Evolutionary conservation across 306 rosid species (phyloP), one percentile per base, ranked within the genome.

Genomic region (Trichosanthes cucumerina): DNA sequence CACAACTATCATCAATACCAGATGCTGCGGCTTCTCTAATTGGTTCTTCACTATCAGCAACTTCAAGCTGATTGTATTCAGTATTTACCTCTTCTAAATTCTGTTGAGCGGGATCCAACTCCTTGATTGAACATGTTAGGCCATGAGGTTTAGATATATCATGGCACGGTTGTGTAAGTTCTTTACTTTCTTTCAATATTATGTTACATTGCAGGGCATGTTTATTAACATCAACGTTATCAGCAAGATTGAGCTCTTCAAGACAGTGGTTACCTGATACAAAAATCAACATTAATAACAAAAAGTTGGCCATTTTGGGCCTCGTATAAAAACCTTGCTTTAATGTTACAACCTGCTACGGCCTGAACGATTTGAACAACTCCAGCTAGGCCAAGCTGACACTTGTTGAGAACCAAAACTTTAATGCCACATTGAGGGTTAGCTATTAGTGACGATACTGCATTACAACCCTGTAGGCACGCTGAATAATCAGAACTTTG

Each of bases 1-100:
- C 88, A 87, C 89, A 84, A 74, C 89, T 88, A 84, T 86, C 90
- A 5, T 88, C 90, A 11, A 82, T 53, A 83, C 89, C 95, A 26
- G 90, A 86, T 73, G 87, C 85, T 43, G 86, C 86, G 81, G 82
- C 89, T 31, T 56, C 86, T 79, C 79, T 82, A 47, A 38, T 84
- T 21, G 63, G 84, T 57, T 92, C 96, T 86, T 89, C 99, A 81
- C 97, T 91, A 74, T 91, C 96, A 68, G 93, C 92, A 85, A 92
- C 91, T 87, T 88, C 96, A 60, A 92, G 89, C 71, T 74, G 85
- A 79, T 80, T 59, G 79, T 46, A 64, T 10, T 85, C 87, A 39
- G 77, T 68, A 82, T 83, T 83, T 69, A 39, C 78, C 47, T 81
- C 18, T 78, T 82, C 79, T 59, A 83, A 43, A 53, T 59, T 82